Percentiles rank a stretch among this genome's conserved stretches.
These are phyloP conservation scores for Brassica napus DNA, from an alignment of 345 rosid genomes.

Conservation along the genomic window DNA sequence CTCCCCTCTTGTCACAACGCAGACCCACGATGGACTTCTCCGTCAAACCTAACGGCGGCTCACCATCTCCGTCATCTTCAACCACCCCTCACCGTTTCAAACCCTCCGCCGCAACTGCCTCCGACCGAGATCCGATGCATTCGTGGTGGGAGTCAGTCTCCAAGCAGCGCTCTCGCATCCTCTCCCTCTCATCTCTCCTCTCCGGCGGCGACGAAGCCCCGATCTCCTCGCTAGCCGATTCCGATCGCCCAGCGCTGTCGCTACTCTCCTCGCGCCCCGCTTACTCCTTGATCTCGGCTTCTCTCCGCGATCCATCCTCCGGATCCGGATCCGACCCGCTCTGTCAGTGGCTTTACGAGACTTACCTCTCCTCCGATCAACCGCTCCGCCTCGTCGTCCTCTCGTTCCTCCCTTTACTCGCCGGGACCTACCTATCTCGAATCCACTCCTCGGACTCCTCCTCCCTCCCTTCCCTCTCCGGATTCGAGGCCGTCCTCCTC, in stretches of 20 bases:
- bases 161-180: constrained; percentile 80
- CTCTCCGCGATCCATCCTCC: constrained; percentile 55
- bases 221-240: constrained; percentile 79
- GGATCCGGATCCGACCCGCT: constrained; percentile 89
- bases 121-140: not conserved
- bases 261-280: constrained; percentile 76
- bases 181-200: constrained; percentile 68
- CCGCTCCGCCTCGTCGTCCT: constrained; percentile 84
- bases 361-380: constrained; percentile 76
- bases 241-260: constrained; percentile 91
- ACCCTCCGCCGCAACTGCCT: not conserved
- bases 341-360: constrained; percentile 97
- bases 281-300: constrained; percentile 56
- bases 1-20: too few relatives aligned
- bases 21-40: not conserved
- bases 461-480: constrained; percentile 74
- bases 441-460: constrained; percentile 67
- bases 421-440: constrained; percentile 71
- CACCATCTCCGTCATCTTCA: not conserved
- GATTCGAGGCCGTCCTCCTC: constrained; percentile 92
- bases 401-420: constrained; percentile 76
- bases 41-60: not conserved
- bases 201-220: constrained; percentile 38
- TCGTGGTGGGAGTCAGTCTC: constrained; percentile 53
- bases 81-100: not conserved